Conservation (phyloP, 1,284 basidiomycete genomes). For the Austroboletus sp. region DNA sequence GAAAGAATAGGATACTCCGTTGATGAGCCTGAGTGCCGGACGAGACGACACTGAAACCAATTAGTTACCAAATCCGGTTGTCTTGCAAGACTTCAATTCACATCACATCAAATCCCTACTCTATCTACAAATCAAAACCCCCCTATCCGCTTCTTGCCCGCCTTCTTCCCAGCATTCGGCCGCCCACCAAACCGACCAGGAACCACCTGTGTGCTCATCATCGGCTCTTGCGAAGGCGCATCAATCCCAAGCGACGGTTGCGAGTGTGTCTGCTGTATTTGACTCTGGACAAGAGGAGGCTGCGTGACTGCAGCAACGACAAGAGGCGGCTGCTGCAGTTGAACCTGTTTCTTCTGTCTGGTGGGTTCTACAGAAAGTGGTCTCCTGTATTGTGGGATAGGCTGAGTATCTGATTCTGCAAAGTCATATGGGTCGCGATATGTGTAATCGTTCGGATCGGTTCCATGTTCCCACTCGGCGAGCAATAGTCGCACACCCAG, state of each 20-base stretch:
- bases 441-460: constrained; percentile 43
- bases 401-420: constrained; percentile 22
- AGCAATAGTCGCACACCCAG: constrained; percentile 56
- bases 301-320: constrained; percentile 29
- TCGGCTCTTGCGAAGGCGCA: constrained; percentile 39
- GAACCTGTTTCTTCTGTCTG: constrained; percentile 21
- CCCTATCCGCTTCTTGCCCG: constrained; percentile 62
- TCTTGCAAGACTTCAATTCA: not conserved
- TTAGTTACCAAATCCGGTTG: constrained; percentile 20
- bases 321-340: constrained; percentile 31
- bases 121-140: constrained; percentile 51
- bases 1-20: constrained; percentile 21
- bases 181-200: constrained; percentile 68
- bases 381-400: constrained; percentile 16
- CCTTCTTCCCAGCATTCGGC: constrained; percentile 42
- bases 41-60: constrained; percentile 14
- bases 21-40: constrained; percentile 11
- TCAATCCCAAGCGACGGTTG: constrained; percentile 13
- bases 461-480: constrained; percentile 58
- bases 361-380: not conserved
- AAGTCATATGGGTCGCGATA: constrained; percentile 53
- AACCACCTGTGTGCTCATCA: constrained; percentile 62
- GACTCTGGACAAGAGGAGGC: constrained; percentile 8
- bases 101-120: not conserved
- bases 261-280: constrained; percentile 9